A percentile compares a stretch with the other conserved stretches of the same genome.
Conservation (phyloP, 2,329 filamentous ascomycete genomes). For the Teratosphaeria zuluensis region DNA sequence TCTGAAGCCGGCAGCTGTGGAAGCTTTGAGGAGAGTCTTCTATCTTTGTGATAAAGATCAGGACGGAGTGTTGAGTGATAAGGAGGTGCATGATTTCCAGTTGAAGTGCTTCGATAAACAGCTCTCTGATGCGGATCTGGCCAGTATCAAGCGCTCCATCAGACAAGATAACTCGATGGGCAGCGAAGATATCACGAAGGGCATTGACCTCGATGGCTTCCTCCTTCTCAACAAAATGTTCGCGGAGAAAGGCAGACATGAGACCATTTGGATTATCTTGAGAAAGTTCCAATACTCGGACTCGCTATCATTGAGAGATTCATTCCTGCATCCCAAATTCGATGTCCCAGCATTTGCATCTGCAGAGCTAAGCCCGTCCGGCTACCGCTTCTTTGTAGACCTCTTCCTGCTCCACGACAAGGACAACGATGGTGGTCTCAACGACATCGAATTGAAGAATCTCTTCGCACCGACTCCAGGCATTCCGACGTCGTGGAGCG, state of each 20-base stretch:
- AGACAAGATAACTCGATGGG: slow-evolving; percentile 25
- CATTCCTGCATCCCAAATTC: slow-evolving; percentile 84
- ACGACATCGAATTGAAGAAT: slow-evolving; percentile 71
- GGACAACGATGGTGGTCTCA: slow-evolving; percentile 92
- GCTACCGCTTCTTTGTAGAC: slow-evolving; percentile 96
- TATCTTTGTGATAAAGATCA: slow-evolving; percentile 95
- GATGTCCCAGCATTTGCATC: slow-evolving; percentile 89
- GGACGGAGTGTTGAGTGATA: slow-evolving; percentile 81
- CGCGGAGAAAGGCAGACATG: slow-evolving; percentile 91
- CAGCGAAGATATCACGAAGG: slow-evolving; percentile 33
- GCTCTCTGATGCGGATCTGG: slow-evolving; percentile 67
- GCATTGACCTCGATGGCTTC: slow-evolving; percentile 76
- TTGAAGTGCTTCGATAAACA: slow-evolving; percentile 84
- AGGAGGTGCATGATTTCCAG: slow-evolving; percentile 87
- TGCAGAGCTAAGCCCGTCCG: slow-evolving; percentile 84
- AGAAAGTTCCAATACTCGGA: slow-evolving; percentile 94
- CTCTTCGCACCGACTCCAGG: slow-evolving; percentile 91
- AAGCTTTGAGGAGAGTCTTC: slow-evolving; percentile 81
- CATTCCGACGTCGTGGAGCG: slow-evolving; percentile 74
- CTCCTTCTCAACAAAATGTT: slow-evolving; percentile 90
- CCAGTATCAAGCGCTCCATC: slow-evolving; percentile 89
- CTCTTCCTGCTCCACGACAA: slow-evolving; percentile 91
- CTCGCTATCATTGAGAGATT: slow-evolving; percentile 82
- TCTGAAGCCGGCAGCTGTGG: slow-evolving; percentile 81
- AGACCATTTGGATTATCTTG: slow-evolving; percentile 96